A percentile compares a stretch with the other conserved stretches of the same genome.
Evolutionary conservation across 768 basidiomycete genomes (phyloP).

Genomic region (Pleurotus djamor): DNA sequence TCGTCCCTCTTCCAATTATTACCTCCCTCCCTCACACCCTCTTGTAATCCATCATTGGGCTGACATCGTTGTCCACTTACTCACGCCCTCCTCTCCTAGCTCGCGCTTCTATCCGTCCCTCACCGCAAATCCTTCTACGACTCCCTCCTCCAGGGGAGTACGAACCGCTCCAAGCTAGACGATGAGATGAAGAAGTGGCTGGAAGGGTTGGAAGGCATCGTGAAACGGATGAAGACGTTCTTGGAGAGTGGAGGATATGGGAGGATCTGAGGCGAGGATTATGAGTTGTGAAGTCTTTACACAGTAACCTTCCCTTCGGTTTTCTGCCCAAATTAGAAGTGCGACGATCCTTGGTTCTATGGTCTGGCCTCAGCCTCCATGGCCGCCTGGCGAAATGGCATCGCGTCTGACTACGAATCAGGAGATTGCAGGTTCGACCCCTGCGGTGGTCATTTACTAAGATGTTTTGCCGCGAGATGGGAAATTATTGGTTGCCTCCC

Average conservation of each 20-base stretch:
- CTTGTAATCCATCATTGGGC: not conserved
- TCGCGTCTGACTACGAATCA: slow-evolving; percentile 94
- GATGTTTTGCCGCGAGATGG: no score
- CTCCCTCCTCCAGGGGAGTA: slow-evolving; percentile 57
- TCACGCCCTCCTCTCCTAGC: slow-evolving; percentile 21
- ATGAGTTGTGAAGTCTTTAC: no score
- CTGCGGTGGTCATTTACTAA: slow-evolving; percentile 84
- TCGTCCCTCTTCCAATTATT: not conserved
- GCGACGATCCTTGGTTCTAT: no score
- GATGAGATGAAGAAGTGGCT: slow-evolving; percentile 61
- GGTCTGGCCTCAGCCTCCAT: no score
- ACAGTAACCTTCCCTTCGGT: no score
- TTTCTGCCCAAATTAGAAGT: no score
- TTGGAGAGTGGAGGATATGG: slow-evolving; percentile 54
- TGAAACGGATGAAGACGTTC: slow-evolving; percentile 48
- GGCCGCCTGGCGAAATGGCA: slow-evolving; percentile 87
- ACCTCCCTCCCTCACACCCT: not conserved
- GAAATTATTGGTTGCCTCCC: no score
- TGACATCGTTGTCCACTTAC: not conserved
- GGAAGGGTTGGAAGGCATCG: slow-evolving; percentile 48
- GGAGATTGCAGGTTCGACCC: slow-evolving; percentile 93
- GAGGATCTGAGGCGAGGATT: slow-evolving; percentile 42
- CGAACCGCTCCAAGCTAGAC: slow-evolving; percentile 43
- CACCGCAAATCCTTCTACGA: slow-evolving; percentile 60
- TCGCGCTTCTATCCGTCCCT: slow-evolving; percentile 62